Evolutionary conservation across 495 filamentous ascomycete genomes (phyloP).

Genomic region (Lasiosphaeria ovina): DNA sequence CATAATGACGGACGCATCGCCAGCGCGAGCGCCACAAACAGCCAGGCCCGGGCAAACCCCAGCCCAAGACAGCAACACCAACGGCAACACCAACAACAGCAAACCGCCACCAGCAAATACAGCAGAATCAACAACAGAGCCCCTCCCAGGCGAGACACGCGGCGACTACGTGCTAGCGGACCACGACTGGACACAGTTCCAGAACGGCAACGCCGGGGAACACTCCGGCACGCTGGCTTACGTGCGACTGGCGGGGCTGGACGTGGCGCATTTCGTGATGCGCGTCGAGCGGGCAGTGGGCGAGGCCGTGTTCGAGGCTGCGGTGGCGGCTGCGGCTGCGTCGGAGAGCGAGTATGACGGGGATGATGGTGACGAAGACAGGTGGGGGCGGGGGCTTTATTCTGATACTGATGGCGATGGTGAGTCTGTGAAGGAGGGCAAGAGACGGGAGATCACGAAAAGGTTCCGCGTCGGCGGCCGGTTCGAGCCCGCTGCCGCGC

Average conservation of each 20-base stretch:
- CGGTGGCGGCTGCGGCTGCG: background rate
- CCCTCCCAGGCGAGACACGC: conserved; percentile 4
- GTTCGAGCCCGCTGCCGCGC: conserved; percentile 8
- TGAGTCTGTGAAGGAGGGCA: background rate
- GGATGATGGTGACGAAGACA: background rate
- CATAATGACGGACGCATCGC: background rate
- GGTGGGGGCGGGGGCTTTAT: too few species aligned
- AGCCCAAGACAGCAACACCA: background rate
- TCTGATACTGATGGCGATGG: too few species aligned
- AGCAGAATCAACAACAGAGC: background rate
- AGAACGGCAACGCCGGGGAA: conserved; percentile 8
- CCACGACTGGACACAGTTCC: conserved; percentile 12
- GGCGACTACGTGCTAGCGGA: conserved; percentile 21
- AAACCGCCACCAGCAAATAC: background rate
- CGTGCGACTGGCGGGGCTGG: conserved; percentile 6
- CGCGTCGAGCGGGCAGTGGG: conserved; percentile 8
- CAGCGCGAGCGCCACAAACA: too few species aligned
- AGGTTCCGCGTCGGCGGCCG: background rate
- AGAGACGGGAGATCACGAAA: too few species aligned
- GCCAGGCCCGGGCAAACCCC: too few species aligned
- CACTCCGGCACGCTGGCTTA: background rate
- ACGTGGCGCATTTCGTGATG: conserved; percentile 19
- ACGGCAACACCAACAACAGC: background rate
- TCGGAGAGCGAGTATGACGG: background rate
- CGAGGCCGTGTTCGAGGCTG: background rate